Evolutionary conservation across 805 yeast genomes (phyloP).

Genomic region (Candida rishiriensis): DNA sequence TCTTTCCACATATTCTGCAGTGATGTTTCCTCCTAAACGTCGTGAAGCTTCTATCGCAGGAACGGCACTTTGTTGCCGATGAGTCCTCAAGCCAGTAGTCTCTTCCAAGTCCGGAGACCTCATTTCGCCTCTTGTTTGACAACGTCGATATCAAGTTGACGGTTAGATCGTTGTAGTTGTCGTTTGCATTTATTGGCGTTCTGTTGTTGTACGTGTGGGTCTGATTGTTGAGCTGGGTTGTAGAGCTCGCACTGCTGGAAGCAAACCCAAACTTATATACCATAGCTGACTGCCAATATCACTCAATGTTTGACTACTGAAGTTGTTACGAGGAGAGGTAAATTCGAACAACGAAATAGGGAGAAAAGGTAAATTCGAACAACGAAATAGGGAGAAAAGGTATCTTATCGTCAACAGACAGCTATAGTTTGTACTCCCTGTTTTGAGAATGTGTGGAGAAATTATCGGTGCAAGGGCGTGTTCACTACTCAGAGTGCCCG

Average conservation of each 20-base stretch:
- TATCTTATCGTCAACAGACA: too few relatives aligned
- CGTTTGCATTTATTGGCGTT: constrained; percentile 5
- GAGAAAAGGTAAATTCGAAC: too few relatives aligned
- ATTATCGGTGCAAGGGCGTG: too few relatives aligned
- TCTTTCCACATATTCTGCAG: constrained; percentile 94
- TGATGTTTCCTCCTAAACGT: constrained; percentile 92
- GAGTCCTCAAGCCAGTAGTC: constrained; percentile 98
- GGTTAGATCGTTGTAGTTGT: constrained; percentile 21
- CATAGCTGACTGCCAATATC: neutral
- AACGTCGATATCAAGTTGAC: constrained; percentile 20
- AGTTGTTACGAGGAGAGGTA: too few relatives aligned
- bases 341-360: too few relatives aligned
- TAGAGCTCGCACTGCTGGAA: constrained; percentile 20
- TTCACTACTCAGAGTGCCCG: too few relatives aligned
- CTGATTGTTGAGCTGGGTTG: constrained; percentile 23
- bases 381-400: too few relatives aligned
- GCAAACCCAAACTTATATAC: constrained; percentile 7
- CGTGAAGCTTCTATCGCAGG: constrained; percentile 74
- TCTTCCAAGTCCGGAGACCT: constrained; percentile 46
- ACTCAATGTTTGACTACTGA: too few relatives aligned
- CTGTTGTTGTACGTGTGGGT: constrained; percentile 10
- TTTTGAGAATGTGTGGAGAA: too few relatives aligned
- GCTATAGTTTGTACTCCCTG: too few relatives aligned
- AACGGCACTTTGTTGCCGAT: constrained; percentile 81
- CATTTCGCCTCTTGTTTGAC: constrained; percentile 15